Base-by-base conservation (phyloP, 805 yeast genomes). In the Novakomyces olei region DNA sequence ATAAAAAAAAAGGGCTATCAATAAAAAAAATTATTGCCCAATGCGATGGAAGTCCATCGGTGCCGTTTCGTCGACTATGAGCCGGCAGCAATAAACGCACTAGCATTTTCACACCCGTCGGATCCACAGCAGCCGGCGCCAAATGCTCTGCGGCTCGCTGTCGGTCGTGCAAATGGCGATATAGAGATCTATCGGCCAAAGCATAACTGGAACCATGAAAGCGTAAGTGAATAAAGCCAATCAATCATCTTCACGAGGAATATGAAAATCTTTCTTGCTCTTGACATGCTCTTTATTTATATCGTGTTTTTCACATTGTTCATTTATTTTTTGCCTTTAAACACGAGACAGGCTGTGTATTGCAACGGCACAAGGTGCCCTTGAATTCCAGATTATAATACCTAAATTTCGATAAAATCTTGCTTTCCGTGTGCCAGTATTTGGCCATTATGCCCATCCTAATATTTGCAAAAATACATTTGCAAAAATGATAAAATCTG, bases 121-220 rank as follows among this genome's bases (percentile, higher is more conserved):
- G 75, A 85, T 22, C 15, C 17, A n/a, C 17, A 55, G 15, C 58
- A 59, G 29, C 43, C 57, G 19, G 58, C 69, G 1, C 71, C 51
- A 68, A 18, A 53, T 16, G 72, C 67, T 37, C 57, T 80, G 35
- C 61, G 94, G 37, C 54, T 88, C 25, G 95, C 96, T 1, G 76
- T 85, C 4, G 96, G 94, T 19, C 65, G 95, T 50, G 67, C 79
- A 29, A 83, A 88, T 48, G 99, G 99, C 26, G 83, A 83, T 46
- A 76, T 88, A 37, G 98, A 88, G 53, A 70, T 88, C 22, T 85
- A 96, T 94, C 79, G 79, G 50, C 93, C 93, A 26, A 61, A 71
- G 44, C 60, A 63, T 39, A 38, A 42, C 44, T 83, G 95, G 95
- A 55, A 68, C 34, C 80, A 78, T 40, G 95, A 88, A 46, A 38